These are phyloP conservation scores for Colletotrichum liaoningense DNA, from an alignment of 2,329 filamentous ascomycete species.

Conservation along the genomic window DNA sequence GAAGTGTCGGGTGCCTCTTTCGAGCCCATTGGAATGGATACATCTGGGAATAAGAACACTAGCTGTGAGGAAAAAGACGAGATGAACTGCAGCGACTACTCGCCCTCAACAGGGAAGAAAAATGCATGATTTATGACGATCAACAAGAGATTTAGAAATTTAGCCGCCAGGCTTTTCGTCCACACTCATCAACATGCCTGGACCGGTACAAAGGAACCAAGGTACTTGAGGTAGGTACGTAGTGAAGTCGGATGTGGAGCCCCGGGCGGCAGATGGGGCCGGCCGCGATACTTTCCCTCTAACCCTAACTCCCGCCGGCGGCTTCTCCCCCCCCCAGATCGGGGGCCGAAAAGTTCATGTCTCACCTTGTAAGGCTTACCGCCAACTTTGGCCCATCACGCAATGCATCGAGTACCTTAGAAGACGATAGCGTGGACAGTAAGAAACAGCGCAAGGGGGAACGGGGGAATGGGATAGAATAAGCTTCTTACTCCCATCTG, in stretches of 20 bases:
- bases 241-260: background rate
- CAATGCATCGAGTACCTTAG: background rate
- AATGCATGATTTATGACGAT: slow-evolving; percentile 11
- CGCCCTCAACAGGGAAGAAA: background rate
- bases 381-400: background rate
- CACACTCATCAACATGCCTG: no score
- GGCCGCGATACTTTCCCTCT: background rate
- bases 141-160: background rate
- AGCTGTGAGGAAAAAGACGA: background rate
- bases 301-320: background rate
- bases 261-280: slow-evolving; percentile 21
- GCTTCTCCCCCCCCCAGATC: slow-evolving; percentile 13
- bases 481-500: slow-evolving; percentile 18
- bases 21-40: background rate
- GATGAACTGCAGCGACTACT: slow-evolving; percentile 3
- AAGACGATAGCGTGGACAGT: background rate
- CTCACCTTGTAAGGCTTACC: slow-evolving; percentile 18
- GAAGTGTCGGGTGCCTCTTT: background rate
- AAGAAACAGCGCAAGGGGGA: background rate
- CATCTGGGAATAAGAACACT: background rate
- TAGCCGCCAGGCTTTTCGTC: background rate
- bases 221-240: background rate
- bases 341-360: slow-evolving; percentile 22
- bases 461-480: background rate
- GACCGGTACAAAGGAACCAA: background rate